Evolutionary conservation across 148 eudicot species (phyloP), one percentile per base, ranked within the genome.

Genomic region (Polygonum maritimum): DNA sequence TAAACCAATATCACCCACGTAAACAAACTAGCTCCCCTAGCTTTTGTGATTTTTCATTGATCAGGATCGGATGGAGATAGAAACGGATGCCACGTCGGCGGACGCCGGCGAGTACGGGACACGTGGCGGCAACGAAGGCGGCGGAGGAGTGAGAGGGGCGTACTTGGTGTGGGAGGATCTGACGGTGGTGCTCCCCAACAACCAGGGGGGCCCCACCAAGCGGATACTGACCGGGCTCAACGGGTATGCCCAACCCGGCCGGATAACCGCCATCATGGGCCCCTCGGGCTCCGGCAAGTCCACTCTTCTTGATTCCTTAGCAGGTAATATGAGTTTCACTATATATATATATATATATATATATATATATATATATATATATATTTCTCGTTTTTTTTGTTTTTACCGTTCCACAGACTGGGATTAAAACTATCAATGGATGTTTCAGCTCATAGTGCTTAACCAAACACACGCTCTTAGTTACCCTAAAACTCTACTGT

Each of bases 271-370:
- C 76, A 88, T 93, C 48, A 91, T 93, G 96, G 96, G 98, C 48
- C 98, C 98, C 73, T 93, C 96, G 60, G 98, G 98, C 18, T 92
- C 96, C 7, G 98, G 98, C 79, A 92, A 92, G 78, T 87, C 98
- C 69, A 92, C 98, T 47, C 89, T 93, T 74, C 94, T 93, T 76
- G 93, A 93, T 83, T 79, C 98, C 21, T 83, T 93, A 60, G 88
- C 92, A 85, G 94, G 94, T 85, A 26, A 26, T 26, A 26, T 26
- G 31, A 26, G 31, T 26, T 26, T 26, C 31, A 26, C 31, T 26
- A 26, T 26, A 26, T 26, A 26, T 26, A 26, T 26, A n/a, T n/a
- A n/a, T n/a, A n/a, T n/a, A n/a, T n/a, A n/a, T n/a, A n/a, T n/a
- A n/a, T n/a, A n/a, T n/a, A n/a, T n/a, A n/a, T n/a, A n/a, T n/a